Percentiles rank a stretch among this genome's conserved stretches.
These are phyloP conservation scores for Trichopus zeylanicus DNA, from an alignment of 116 monocot genomes.

Conservation along the genomic window DNA sequence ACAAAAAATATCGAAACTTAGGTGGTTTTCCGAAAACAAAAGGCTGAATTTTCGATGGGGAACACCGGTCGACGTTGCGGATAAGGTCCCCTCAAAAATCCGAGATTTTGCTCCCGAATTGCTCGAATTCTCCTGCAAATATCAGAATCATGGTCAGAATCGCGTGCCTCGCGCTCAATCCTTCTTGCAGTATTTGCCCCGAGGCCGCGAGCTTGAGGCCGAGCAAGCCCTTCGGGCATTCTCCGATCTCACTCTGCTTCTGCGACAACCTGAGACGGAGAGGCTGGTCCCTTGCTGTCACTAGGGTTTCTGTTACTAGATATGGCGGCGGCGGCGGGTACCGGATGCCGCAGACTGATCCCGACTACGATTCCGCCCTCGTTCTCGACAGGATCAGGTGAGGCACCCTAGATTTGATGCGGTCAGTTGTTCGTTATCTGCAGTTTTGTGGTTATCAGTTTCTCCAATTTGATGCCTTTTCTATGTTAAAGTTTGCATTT, in stretches of 20 bases:
- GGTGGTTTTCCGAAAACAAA: too few species aligned
- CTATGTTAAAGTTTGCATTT: too few species aligned
- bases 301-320: neutral
- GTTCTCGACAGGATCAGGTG: conserved; percentile 7
- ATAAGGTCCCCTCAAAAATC: too few species aligned
- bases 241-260: neutral
- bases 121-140: too few species aligned
- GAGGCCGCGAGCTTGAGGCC: neutral
- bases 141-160: neutral
- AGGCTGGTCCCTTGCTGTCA: too few species aligned
- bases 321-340: conserved; percentile 10
- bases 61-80: too few species aligned
- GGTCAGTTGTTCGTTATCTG: neutral
- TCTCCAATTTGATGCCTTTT: neutral
- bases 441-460: neutral
- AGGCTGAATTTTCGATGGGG: too few species aligned
- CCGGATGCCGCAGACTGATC: neutral
- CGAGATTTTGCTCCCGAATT: too few species aligned
- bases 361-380: conserved; percentile 9
- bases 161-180: neutral
- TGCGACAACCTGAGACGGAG: neutral
- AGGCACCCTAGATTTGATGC: neutral
- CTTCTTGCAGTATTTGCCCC: neutral
- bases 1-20: too few species aligned
- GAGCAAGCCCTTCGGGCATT: neutral